Base-by-base conservation (phyloP, 169 alveolate species). In the Plasmodium berghei region DNA sequence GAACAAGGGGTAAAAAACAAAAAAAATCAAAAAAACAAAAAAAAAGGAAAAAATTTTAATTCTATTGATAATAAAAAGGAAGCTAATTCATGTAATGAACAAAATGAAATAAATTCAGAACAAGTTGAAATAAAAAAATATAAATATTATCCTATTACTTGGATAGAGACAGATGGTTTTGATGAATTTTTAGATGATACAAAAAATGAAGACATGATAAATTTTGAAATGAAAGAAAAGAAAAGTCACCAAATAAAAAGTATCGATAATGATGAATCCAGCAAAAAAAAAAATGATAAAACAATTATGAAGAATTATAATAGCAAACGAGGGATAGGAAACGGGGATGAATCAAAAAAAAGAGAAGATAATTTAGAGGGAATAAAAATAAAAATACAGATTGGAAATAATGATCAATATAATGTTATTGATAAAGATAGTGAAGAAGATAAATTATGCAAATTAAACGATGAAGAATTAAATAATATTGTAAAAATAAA, bases 171-270 rank as follows among this genome's bases (percentile, higher is more conserved):
- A 0, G 83, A 80, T 10, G 90, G 90, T 10, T 80, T 80, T 54
- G 90, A 80, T 67, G 90, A 80, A 20, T 80, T 80, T 28, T 52
- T 80, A 18, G 90, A 80, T 22, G 90, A 80, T 56, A 80, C 80
- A 8, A 69, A 80, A 46, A 83, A 80, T 59, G 46, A 34, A 18
- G 90, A 80, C 48, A 54, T 80, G 80, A 80, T 66, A 14, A 59
- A 80, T 5, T 18, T 66, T 52, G 90, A 80, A 9, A 55, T 80
- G 20, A 64, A 34, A 16, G 90, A 48, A 9, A 80, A 77, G 48
- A 77, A 64, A 12, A 24, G 26, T 16, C 12, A 59, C 9, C 54
- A 73, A 26, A 10, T 20, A 12, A 56, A 49, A 2, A 74, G n/a
- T 3, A 20, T 26, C 40, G 14, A 26, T 12, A 69, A 69, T 10